Evolutionary conservation across 306 rosid genomes (phyloP).

Genomic region (Dryas drummondii): DNA sequence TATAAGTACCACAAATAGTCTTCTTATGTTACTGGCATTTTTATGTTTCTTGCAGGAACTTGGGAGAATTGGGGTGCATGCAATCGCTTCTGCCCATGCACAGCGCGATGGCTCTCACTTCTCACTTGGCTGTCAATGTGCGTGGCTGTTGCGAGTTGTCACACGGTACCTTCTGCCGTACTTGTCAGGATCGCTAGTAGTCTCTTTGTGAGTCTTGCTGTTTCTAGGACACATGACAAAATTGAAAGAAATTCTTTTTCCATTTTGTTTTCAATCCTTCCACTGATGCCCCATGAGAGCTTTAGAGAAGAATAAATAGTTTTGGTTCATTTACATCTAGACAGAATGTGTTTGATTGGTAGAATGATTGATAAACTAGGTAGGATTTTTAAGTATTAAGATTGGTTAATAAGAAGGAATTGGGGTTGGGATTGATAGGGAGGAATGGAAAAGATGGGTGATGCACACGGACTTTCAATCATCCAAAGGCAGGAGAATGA

Average conservation of each 20-base stretch:
- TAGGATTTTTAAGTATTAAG: conserved; percentile 44
- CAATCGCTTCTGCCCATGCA: conserved; percentile 68
- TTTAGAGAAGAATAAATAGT: conserved; percentile 8
- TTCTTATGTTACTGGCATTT: background rate
- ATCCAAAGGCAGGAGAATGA: conserved; percentile 60
- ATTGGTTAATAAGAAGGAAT: conserved; percentile 57
- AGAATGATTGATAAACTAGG: conserved; percentile 39
- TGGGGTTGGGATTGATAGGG: conserved; percentile 86
- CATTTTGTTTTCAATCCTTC: conserved; percentile 9
- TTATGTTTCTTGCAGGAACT: conserved; percentile 42
- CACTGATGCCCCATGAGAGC: conserved; percentile 3
- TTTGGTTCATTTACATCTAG: conserved; percentile 7
- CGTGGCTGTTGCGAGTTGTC: conserved; percentile 86
- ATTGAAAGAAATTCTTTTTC: conserved; percentile 21
- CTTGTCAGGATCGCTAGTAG: conserved; percentile 99
- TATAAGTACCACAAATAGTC: background rate
- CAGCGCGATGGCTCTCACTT: conserved; percentile 52
- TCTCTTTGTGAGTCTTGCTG: conserved; percentile 97
- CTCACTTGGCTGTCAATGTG: conserved; percentile 53
- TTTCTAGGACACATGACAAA: conserved; percentile 56
- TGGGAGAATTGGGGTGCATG: conserved; percentile 77
- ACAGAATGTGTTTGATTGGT: conserved; percentile 26
- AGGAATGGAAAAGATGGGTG: conserved; percentile 88
- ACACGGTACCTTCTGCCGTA: conserved; percentile 94
- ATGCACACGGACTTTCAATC: conserved; percentile 51